phyloP scores from a whole-genome alignment of 1,284 basidiomycete species.

The Apiotrichum domesticum region DNA sequence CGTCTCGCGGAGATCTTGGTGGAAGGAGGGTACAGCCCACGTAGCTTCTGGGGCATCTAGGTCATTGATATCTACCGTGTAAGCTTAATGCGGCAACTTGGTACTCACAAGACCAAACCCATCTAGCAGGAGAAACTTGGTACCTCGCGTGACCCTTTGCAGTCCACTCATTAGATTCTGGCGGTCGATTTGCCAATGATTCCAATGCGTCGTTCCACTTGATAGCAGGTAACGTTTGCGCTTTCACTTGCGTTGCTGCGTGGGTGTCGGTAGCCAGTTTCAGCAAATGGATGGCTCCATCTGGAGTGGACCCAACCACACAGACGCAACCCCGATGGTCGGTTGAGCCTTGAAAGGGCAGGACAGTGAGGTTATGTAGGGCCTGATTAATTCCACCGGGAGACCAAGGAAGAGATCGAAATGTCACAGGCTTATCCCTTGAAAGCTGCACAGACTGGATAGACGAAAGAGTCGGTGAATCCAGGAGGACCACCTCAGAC shows the following conservation, averaged over 20 bases:
- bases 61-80: conserved; percentile 21
- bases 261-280: not conserved
- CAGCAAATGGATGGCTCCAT: not conserved
- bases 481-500: not conserved
- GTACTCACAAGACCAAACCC: conserved; percentile 34
- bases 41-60: not conserved
- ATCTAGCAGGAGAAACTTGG: conserved; percentile 19
- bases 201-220: not conserved
- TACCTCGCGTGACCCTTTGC: conserved; percentile 2
- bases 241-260: not conserved
- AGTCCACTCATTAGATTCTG: not conserved
- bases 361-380: not conserved
- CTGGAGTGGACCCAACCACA: not conserved
- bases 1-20: conserved; percentile 24
- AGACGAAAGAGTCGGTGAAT: not conserved
- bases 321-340: not conserved
- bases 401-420: not conserved
- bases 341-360: not conserved
- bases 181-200: not conserved
- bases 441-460: not conserved
- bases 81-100: not conserved
- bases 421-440: not conserved
- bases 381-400: not conserved
- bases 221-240: not conserved
- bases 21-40: conserved; percentile 6